Evolutionary conservation across 2,329 filamentous ascomycete species (phyloP).

Genomic region (Hymenoscyphus occultus): DNA sequence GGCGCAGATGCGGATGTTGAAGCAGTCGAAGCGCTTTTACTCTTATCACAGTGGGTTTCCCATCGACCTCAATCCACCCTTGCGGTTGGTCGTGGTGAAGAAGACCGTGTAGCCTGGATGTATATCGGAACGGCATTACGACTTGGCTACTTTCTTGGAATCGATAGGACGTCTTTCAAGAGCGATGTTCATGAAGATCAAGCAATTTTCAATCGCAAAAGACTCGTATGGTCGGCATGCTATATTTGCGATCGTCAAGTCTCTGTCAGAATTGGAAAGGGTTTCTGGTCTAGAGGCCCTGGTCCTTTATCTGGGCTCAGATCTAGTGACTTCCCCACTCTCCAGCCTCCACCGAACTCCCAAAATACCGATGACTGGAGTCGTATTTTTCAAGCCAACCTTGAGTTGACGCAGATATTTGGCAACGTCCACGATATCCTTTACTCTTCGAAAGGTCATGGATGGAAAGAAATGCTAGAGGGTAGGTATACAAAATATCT

Average conservation of each 20-base stretch:
- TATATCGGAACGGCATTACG: slow-evolving; percentile 68
- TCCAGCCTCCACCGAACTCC: slow-evolving; percentile 49
- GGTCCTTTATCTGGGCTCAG: slow-evolving; percentile 59
- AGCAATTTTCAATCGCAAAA: slow-evolving; percentile 57
- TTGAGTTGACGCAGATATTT: slow-evolving; percentile 70
- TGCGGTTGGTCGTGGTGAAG: slow-evolving; percentile 64
- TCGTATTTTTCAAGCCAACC: slow-evolving; percentile 65
- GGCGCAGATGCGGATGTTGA: slow-evolving; percentile 66
- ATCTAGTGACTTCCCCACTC: slow-evolving; percentile 46
- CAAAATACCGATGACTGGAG: slow-evolving; percentile 65
- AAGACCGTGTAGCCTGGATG: slow-evolving; percentile 76
- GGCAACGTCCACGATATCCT: slow-evolving; percentile 72
- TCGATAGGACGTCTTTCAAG: slow-evolving; percentile 66
- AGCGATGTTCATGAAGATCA: slow-evolving; percentile 58
- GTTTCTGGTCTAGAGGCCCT: slow-evolving; percentile 71
- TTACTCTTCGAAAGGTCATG: slow-evolving; percentile 68
- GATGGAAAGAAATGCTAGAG: slow-evolving; percentile 66
- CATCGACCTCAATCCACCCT: slow-evolving; percentile 33
- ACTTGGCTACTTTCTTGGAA: slow-evolving; percentile 65
- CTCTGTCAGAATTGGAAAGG: slow-evolving; percentile 67
- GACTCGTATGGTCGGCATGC: slow-evolving; percentile 66
- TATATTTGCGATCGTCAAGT: slow-evolving; percentile 62
- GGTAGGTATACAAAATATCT: slow-evolving; percentile 74
- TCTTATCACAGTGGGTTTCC: slow-evolving; percentile 67
- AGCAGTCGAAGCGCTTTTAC: slow-evolving; percentile 65